These are phyloP conservation scores for Blastocystis sp. DNA, from an alignment of 352 stramenopile genomes.

Conservation along the genomic window DNA sequence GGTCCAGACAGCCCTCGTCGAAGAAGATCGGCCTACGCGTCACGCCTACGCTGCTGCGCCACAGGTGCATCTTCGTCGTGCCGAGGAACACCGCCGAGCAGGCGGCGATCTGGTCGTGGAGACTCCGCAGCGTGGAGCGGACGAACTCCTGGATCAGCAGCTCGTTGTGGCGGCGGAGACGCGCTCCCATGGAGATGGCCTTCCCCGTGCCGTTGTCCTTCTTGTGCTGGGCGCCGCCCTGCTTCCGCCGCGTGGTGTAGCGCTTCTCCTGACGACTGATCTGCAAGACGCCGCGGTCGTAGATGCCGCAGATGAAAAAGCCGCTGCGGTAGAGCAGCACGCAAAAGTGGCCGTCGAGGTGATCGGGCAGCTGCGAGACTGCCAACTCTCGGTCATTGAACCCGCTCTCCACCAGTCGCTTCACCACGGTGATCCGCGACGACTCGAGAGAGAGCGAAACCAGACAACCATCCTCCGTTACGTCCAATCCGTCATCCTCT, in stretches of 20 bases:
- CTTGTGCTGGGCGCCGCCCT: slow-evolving; percentile 80
- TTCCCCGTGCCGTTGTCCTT: slow-evolving; percentile 78
- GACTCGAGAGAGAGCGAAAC: slow-evolving; percentile 73
- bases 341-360: slow-evolving; percentile 78
- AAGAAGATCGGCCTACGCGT: slow-evolving; percentile 37
- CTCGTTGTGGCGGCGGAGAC: slow-evolving; percentile 82
- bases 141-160: slow-evolving; percentile 79
- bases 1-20: slow-evolving; percentile 37
- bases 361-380: slow-evolving; percentile 11
- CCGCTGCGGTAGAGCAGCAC: slow-evolving; percentile 81
- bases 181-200: slow-evolving; percentile 81
- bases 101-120: slow-evolving; percentile 79
- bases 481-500: slow-evolving; percentile 67
- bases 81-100: slow-evolving; percentile 80
- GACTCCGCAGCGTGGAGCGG: slow-evolving; percentile 74
- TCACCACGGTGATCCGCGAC: slow-evolving; percentile 70
- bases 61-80: slow-evolving; percentile 77
- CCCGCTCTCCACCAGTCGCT: slow-evolving; percentile 72
- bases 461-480: slow-evolving; percentile 73
- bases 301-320: slow-evolving; percentile 81
- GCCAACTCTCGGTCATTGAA: slow-evolving; percentile 72
- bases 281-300: slow-evolving; percentile 81
- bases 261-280: slow-evolving; percentile 83
- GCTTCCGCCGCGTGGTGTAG: slow-evolving; percentile 83
- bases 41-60: slow-evolving; percentile 70